Base-by-base conservation (phyloP, 352 stramenopile species). In the Thalassiosira ordinaria region DNA sequence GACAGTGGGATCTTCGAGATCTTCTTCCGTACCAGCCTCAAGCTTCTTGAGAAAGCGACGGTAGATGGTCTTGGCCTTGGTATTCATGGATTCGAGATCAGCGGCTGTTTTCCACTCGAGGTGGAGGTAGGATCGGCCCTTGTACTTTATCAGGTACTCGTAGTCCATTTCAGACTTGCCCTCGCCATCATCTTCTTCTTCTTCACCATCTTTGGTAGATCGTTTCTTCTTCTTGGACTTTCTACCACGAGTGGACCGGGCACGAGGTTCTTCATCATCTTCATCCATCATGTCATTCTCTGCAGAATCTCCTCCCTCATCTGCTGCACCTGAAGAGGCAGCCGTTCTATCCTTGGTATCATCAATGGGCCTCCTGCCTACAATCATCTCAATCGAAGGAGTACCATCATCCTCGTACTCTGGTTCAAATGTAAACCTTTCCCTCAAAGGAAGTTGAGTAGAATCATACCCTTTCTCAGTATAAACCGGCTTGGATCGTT, bases 91-190 rank as follows among this genome's bases (percentile, higher is more conserved):
- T 78, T 94, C 90, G 14, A 96, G 63, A 64, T 95, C 90, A n/a
- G 84, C 82, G 14, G 88, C 89, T 9, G 75, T 85, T 52, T 93
- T 92, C 90, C 90, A 96, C 56, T 94, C 82, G 14, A 94, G 75
- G 69, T 96, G 92, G n/a, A 95, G 70, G 72, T 96, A 95, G 0
- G 91, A 95, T 16, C 82, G 79, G 35, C 87, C 89, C 68, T 94
- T 95, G 85, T 92, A 96, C 57, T 96, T 96, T 33, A 96, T 80
- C 0, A 96, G 81, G 74, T 96, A 96, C 71, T 96, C 92, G 74
- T 94, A 96, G 57, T 95, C 91, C 53, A 91, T 89, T 78, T 81
- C 65, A 0, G 72, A 75, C 55, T 74, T 63, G 52, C 65, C 49
- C 14, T 20, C 74, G 16, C 11, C 64, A 52, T 46, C 57, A 7